Evolutionary conservation across 345 rosid genomes (phyloP).

Genomic region (Eucalyptus virginea): DNA sequence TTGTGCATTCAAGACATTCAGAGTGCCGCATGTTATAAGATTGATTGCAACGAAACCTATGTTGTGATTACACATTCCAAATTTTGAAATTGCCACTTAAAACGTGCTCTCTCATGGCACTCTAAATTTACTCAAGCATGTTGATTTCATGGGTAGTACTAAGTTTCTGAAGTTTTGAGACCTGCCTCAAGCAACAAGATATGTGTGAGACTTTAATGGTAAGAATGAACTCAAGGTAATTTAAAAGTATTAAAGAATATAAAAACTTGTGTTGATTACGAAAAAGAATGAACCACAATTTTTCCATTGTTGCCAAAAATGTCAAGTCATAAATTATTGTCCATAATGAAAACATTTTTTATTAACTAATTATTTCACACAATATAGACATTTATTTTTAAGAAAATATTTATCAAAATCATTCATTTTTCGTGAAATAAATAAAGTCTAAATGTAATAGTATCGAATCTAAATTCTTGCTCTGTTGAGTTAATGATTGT

Average conservation of each 20-base stretch:
- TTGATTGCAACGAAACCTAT: background rate
- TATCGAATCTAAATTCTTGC: background rate
- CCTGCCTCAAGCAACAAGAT: background rate
- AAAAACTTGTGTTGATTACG: no score
- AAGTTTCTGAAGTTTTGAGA: background rate
- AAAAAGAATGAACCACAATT: no score
- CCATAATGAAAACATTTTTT: no score
- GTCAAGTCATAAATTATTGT: no score
- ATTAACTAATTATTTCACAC: no score
- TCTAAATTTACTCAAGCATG: background rate
- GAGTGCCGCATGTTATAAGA: background rate
- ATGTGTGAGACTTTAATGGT: background rate
- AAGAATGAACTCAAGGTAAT: background rate
- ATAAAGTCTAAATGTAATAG: background rate
- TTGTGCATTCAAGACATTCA: background rate
- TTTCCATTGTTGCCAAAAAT: no score
- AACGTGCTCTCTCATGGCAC: background rate
- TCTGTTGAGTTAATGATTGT: background rate
- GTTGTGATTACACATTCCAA: background rate
- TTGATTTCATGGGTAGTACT: background rate
- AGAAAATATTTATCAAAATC: no score
- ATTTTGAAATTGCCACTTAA: background rate
- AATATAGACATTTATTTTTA: no score
- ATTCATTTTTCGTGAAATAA: rapidly evolving
- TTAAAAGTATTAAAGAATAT: background rate